Conservation (phyloP, 148 eudicot genomes). For the Vaccinium vitisidaea region DNA sequence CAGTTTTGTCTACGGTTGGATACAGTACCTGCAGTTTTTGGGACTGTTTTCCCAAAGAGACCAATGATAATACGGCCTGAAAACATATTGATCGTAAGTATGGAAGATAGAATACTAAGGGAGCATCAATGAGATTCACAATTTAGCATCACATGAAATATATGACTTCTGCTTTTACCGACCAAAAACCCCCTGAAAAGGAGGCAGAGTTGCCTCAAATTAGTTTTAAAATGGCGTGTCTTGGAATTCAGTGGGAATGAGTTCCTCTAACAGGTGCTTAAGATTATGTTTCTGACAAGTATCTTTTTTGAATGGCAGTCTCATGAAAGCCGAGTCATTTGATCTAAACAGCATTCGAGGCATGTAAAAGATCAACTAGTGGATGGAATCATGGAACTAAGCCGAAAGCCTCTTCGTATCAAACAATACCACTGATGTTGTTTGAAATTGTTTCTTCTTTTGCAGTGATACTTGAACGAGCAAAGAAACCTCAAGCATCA, state of each 20-base stretch:
- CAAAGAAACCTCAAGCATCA: neutral
- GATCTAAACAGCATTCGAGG: neutral
- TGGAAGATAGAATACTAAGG: neutral
- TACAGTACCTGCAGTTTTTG: conserved; percentile 74
- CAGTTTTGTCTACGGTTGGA: neutral
- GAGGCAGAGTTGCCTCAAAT: neutral
- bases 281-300: neutral
- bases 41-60: conserved; percentile 84
- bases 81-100: conserved; percentile 15
- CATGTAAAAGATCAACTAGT: neutral
- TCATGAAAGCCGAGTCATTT: neutral
- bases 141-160: neutral
- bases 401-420: neutral
- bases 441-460: neutral
- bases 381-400: neutral
- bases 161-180: neutral
- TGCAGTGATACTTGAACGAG: neutral
- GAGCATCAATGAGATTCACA: neutral
- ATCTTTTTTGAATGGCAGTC: neutral
- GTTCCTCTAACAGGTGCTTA: neutral
- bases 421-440: neutral
- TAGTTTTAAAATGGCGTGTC: neutral
- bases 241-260: neutral
- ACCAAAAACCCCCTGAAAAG: neutral
- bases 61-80: conserved; percentile 92